Percentiles rank a stretch among this genome's conserved stretches.
Conservation (phyloP, 2,329 filamentous ascomycete genomes). For the Leptoxyphium fumago region DNA sequence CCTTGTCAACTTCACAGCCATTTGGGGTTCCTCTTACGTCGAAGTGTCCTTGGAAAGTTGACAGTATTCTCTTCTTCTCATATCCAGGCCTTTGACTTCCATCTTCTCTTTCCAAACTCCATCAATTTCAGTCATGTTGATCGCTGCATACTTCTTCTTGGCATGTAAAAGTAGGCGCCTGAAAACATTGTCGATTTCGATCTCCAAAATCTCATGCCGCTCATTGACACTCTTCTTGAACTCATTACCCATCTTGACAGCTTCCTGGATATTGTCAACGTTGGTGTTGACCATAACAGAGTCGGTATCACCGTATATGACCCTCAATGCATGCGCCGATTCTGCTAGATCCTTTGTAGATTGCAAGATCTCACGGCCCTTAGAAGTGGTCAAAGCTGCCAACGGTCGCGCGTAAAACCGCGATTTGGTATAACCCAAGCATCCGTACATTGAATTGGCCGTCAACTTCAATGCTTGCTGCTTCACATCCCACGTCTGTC, state of each 20-base stretch:
- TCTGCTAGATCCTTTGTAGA: constrained; percentile 95
- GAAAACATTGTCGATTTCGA: constrained; percentile 97
- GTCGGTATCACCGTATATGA: constrained; percentile 98
- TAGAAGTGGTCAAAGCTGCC: constrained; percentile 90
- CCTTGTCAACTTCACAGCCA: not conserved
- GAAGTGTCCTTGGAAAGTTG: constrained; percentile 91
- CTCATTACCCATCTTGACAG: constrained; percentile 78
- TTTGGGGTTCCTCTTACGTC: constrained; percentile 25
- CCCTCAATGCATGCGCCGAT: constrained; percentile 64
- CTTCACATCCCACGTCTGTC: constrained; percentile 95
- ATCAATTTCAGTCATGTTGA: constrained; percentile 70
- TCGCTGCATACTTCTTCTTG: constrained; percentile 98
- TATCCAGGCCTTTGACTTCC: constrained; percentile 95
- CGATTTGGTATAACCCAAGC: constrained; percentile 89
- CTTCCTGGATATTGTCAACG: constrained; percentile 80
- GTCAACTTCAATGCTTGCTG: constrained; percentile 93
- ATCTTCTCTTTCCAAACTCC: constrained; percentile 88
- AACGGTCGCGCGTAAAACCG: constrained; percentile 93
- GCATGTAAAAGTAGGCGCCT: constrained; percentile 82
- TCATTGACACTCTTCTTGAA: constrained; percentile 95
- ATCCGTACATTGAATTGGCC: constrained; percentile 99
- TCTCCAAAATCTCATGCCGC: constrained; percentile 80
- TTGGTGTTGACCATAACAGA: constrained; percentile 99
- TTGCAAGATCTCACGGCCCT: constrained; percentile 90
- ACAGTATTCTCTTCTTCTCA: constrained; percentile 95